A percentile compares a stretch with the other conserved stretches of the same genome.
phyloP scores from a whole-genome alignment of 257 asterid species.

The Scutellaria minor region DNA sequence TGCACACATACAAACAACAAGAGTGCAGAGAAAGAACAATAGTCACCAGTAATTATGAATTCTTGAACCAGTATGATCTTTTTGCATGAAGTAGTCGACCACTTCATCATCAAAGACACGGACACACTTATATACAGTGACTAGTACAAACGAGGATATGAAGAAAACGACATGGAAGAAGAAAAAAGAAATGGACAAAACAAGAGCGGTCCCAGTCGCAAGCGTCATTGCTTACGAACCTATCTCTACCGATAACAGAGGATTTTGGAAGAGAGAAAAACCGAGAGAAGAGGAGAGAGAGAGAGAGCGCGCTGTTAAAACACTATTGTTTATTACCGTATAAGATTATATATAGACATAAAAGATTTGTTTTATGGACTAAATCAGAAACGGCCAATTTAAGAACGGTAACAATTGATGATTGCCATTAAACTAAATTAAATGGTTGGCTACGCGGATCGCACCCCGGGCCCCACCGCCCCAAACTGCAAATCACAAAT shows the following conservation, averaged over 20 bases:
- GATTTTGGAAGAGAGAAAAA: background rate
- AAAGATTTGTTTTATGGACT: background rate
- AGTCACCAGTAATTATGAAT: conserved; percentile 8
- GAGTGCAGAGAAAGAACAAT: background rate
- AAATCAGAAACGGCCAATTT: background rate
- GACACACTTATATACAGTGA: conserved; percentile 8
- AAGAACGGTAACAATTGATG: background rate
- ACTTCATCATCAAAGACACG: conserved; percentile 15
- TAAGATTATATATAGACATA: background rate
- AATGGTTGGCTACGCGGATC: no score
- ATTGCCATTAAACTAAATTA: no score
- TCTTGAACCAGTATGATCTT: conserved; percentile 13
- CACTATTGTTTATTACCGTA: background rate
- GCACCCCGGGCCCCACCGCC: no score
- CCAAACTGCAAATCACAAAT: no score
- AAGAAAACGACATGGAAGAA: conserved; percentile 31
- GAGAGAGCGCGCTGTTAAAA: no score
- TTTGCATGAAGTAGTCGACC: conserved; percentile 36
- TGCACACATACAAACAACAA: background rate
- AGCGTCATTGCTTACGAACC: conserved; percentile 56
- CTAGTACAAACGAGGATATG: background rate
- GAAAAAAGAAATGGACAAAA: conserved; percentile 22
- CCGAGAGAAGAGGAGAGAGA: background rate
- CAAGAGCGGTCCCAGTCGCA: conserved; percentile 20
- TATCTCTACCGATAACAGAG: background rate